These are phyloP conservation scores for Carex myosuroides DNA, from an alignment of 176 grass and related monocot species.

Conservation along the genomic window DNA sequence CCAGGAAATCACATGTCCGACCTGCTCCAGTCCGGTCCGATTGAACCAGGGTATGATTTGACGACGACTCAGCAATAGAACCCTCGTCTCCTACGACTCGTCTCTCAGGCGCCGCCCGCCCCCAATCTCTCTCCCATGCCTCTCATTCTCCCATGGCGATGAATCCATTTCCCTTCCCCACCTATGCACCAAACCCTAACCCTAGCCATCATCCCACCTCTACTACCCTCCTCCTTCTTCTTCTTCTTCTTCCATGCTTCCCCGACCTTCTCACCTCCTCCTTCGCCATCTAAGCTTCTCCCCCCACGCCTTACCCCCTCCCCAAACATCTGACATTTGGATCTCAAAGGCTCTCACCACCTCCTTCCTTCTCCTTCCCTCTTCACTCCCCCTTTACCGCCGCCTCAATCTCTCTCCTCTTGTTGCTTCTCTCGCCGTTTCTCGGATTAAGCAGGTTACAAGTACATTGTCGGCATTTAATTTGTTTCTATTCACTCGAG, in stretches of 20 bases:
- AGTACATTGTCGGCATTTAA: conserved; percentile 1
- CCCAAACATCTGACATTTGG: conserved; percentile 47
- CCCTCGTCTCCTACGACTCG: background rate
- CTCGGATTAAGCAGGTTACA: background rate
- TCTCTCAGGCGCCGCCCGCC: background rate
- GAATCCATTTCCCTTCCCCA: background rate
- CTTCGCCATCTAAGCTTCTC: conserved; percentile 16
- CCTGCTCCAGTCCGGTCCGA: background rate
- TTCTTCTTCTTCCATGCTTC: conserved; percentile 3
- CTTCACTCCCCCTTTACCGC: background rate
- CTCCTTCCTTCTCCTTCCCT: background rate
- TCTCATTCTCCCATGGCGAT: conserved; percentile 1
- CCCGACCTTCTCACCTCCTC: conserved; percentile 22
- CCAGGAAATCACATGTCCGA: background rate
- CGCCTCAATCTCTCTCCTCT: conserved; percentile 1
- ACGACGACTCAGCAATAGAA: background rate
- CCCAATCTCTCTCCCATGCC: background rate
- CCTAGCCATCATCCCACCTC: background rate
- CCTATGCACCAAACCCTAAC: background rate
- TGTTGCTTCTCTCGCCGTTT: background rate
- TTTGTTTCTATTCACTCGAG: conserved; percentile 20
- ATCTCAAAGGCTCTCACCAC: conserved; percentile 59
- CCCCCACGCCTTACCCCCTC: background rate
- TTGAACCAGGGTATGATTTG: background rate
- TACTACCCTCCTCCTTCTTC: background rate